A percentile compares a stretch with the other conserved stretches of the same genome.
phyloP scores from a whole-genome alignment of 1,284 basidiomycete species.

The Trichosporon sp. region DNA sequence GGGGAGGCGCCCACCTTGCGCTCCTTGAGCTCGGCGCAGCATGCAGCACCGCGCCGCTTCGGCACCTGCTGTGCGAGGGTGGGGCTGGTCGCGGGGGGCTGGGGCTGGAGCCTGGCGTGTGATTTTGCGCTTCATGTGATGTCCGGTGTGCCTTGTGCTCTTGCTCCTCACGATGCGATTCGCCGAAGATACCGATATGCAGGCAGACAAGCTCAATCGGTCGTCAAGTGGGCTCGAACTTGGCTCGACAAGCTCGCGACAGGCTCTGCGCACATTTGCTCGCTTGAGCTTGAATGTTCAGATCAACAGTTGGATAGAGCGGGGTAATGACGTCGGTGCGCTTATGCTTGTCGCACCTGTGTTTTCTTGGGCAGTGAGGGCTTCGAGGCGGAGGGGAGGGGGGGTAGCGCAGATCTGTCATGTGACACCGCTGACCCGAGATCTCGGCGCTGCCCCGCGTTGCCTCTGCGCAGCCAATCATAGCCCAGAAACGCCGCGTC shows the following conservation, averaged over 20 bases:
- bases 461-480: neutral
- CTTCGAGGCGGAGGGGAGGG: no score
- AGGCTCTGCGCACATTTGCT: no score
- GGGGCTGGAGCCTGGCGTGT: no score
- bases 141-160: neutral
- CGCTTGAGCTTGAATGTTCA: neutral
- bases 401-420: neutral
- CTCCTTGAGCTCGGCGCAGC: neutral
- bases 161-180: neutral
- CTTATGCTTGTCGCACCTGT: neutral
- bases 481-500: neutral
- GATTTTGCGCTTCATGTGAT: no score
- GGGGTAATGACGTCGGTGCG: neutral
- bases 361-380: no score
- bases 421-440: constrained; percentile 1
- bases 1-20: no score
- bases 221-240: no score
- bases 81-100: neutral
- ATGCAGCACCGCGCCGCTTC: neutral
- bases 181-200: neutral
- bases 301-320: no score
- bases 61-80: neutral
- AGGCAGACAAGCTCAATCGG: neutral
- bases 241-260: no score
- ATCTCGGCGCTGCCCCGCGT: constrained; percentile 6